Base-by-base conservation (phyloP, 345 rosid species). In the Lumnitzera littorea region DNA sequence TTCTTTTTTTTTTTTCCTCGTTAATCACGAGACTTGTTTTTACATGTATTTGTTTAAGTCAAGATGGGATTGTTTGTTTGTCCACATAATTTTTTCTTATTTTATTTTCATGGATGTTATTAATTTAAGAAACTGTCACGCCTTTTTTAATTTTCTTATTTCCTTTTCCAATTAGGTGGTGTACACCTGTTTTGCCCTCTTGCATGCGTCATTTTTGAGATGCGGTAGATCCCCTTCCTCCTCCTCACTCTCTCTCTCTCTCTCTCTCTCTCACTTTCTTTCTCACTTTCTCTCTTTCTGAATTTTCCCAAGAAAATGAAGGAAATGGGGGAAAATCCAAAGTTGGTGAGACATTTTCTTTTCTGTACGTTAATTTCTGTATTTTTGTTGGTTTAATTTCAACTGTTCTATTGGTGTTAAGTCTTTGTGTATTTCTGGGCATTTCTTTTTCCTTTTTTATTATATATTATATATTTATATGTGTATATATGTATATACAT, bases 271-370 rank as follows among this genome's bases (percentile, higher is more conserved):
- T 13, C 2, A 46, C 51, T 46, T 61, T 50, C 24, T 51, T 27
- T 55, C 17, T 3, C 47, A 50, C 12, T 43, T 53, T 54, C 46
- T 54, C 46, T 20, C 51, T 50, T 10, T 12, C 16, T 54, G 52
- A 58, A 29, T 53, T 71, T 68, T 56, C 67, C 61, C 50, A 36
- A 51, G 70, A 72, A 63, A 73, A 61, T 67, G 52, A 70, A 56
- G 76, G 80, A 76, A 56, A 70, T 62, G 79, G 78, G 75, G 81
- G 89, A 79, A 29, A 76, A 67, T 60, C 72, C 85, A 56, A 83
- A 79, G 82, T 25, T 76, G 82, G 89, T 78, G 54, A 79, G 82
- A 9, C 29, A 49, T 55, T 27, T 29, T 50, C 31, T 16, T 58
- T 43, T 66, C 62, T 17, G 66, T 72, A 67, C 58, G 57, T 62